Conservation (phyloP, 805 yeast species). For the Debaryomyces prosopidis region DNA sequence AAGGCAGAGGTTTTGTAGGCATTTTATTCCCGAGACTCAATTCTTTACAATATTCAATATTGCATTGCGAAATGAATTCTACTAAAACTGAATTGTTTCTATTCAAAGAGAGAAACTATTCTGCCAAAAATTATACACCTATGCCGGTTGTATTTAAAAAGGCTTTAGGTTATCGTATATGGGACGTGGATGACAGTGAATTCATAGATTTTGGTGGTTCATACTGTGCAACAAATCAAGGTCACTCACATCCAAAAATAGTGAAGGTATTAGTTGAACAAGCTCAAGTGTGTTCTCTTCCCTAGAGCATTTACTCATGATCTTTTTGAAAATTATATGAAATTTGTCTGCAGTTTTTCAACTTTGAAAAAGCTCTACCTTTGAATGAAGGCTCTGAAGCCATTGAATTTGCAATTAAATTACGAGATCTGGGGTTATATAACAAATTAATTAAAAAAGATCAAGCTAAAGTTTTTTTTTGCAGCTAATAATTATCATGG, state of each 20-base stretch:
- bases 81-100: no score
- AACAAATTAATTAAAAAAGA: neutral
- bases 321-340: conserved; percentile 1
- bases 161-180: conserved; percentile 18
- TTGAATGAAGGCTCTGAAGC: conserved; percentile 3
- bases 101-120: conserved; percentile 17
- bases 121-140: conserved; percentile 28
- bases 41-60: no score
- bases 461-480: conserved; percentile 2
- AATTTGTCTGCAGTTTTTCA: conserved; percentile 3
- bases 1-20: no score
- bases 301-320: conserved; percentile 4
- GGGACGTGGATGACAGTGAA: conserved; percentile 23
- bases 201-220: conserved; percentile 25
- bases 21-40: no score
- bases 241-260: conserved; percentile 25
- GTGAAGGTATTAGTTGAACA: conserved; percentile 5
- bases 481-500: conserved; percentile 3
- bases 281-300: neutral
- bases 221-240: conserved; percentile 25
- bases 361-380: conserved; percentile 2
- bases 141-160: conserved; percentile 21
- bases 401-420: conserved; percentile 2
- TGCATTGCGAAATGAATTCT: no score
- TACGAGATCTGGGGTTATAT: neutral